Percentiles rank a stretch among this genome's conserved stretches.
These are phyloP conservation scores for Arxiozyma telluris DNA, from an alignment of 1,139 yeast genomes.

Conservation along the genomic window DNA sequence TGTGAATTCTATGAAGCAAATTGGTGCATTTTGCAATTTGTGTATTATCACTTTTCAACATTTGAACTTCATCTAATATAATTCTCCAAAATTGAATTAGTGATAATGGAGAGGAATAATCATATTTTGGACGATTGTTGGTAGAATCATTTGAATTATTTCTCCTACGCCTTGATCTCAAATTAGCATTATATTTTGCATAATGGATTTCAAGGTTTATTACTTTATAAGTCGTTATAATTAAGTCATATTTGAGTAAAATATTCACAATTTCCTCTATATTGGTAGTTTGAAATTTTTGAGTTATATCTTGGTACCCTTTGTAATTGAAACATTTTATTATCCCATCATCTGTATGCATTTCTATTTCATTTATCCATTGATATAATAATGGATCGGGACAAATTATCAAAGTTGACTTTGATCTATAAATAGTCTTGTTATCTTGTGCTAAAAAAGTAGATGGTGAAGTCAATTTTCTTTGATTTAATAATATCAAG, in stretches of 20 bases:
- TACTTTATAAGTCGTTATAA: conserved; percentile 66
- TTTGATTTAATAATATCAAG: conserved; percentile 48
- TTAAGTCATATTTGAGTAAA: conserved; percentile 55
- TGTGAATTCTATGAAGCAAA: conserved; percentile 71
- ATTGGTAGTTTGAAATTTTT: conserved; percentile 19
- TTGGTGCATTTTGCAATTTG: conserved; percentile 75
- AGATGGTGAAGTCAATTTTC: conserved; percentile 31
- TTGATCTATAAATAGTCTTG: conserved; percentile 40
- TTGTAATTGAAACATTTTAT: conserved; percentile 52
- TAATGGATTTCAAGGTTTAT: conserved; percentile 71
- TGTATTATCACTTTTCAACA: conserved; percentile 68
- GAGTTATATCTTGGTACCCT: conserved; percentile 45
- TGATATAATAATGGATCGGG: conserved; percentile 77
- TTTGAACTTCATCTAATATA: conserved; percentile 86
- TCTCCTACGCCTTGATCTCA: conserved; percentile 43
- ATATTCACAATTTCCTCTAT: conserved; percentile 36
- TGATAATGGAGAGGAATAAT: conserved; percentile 75
- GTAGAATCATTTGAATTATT: conserved; percentile 5
- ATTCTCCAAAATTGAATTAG: conserved; percentile 85
- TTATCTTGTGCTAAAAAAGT: conserved; percentile 5
- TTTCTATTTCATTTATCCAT: conserved; percentile 68
- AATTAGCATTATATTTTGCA: conserved; percentile 60
- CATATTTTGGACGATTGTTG: conserved; percentile 28
- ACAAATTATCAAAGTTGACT: conserved; percentile 72
- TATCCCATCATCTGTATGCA: conserved; percentile 33